Conservation (phyloP, 1,284 basidiomycete genomes). For the Apiotrichum montevideense region DNA sequence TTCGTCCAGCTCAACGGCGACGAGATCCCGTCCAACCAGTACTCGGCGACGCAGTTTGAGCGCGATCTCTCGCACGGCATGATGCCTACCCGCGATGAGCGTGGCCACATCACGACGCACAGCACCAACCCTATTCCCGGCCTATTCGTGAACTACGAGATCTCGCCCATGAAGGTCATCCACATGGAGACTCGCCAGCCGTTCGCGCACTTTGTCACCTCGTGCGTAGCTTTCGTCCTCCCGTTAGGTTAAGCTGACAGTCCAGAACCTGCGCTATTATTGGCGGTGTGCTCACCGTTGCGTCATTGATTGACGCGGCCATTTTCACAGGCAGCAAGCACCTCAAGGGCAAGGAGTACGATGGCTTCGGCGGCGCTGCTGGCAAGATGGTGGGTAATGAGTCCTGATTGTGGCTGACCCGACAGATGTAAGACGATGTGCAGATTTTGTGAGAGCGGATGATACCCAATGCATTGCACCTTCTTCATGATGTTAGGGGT, state of each 20-base stretch:
- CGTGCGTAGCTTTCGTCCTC: conserved; percentile 54
- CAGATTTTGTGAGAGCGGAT: background rate
- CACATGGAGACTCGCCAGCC: conserved; percentile 87
- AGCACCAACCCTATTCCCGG: conserved; percentile 72
- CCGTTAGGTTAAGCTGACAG: background rate
- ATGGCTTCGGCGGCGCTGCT: conserved; percentile 35
- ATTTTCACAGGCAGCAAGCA: conserved; percentile 57
- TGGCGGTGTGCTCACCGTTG: conserved; percentile 92
- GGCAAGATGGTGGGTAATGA: conserved; percentile 43
- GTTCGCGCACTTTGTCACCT: conserved; percentile 94
- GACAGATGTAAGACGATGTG: conserved; percentile 1
- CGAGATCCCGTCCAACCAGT: conserved; percentile 58
- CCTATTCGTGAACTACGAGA: conserved; percentile 94
- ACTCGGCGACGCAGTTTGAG: conserved; percentile 92
- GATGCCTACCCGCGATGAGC: conserved; percentile 53
- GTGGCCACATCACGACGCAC: conserved; percentile 69
- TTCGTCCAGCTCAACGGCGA: conserved; percentile 75
- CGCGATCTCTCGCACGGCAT: conserved; percentile 66
- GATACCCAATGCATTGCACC: conserved; percentile 1
- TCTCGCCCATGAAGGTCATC: conserved; percentile 90
- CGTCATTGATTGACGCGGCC: conserved; percentile 80
- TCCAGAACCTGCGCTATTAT: conserved; percentile 90
- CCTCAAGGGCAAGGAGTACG: conserved; percentile 26
- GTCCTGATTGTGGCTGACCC: background rate
- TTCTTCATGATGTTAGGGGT: background rate